Base-by-base conservation (phyloP, 768 basidiomycete species). In the Mycena rosella region DNA sequence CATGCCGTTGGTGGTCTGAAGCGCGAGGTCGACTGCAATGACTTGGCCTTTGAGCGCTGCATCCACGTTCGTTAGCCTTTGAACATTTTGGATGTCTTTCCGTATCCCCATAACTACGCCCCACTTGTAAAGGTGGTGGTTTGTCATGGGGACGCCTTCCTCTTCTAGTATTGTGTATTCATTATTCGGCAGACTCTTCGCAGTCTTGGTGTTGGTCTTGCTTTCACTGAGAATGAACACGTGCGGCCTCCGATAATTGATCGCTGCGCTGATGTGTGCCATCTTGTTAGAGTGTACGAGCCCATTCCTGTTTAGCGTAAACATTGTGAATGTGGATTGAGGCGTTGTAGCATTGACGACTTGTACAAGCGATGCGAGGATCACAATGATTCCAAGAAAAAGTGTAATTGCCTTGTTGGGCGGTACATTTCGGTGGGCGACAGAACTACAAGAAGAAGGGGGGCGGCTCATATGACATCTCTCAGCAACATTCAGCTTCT, bases 41-140 rank as follows among this genome's bases (percentile, higher is more conserved):
- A 67, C 69, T 22, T 75, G 58, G 13, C 76, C 74, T 18, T 59
- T 42, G 10, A 77, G 68, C 13, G 70, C 57, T 22, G 54, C n/a
- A 18, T 55, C n/a, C 11, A 29, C 18, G 24, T 49, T 49, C 6
- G 22, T 49, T 22, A 65, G 5, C 26, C 49, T n/a, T 36, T 63
- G 55, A 27, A 51, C 24, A 11, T 53, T 22, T 22, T 60, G 62
- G 13, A 62, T 30, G 40, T 52, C 57, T 17, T 61, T 59, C 2
- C 62, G 8, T 11, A 69, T 53, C 1, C 68, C 70, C 1, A 72
- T 17, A 3, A 64, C 32, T 0, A 65, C 55, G 20, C 72, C 72
- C 72, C 72, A 73, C 63, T 73, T 68, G 18, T 60, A 49, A 1
- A 60, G 59, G n/a, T 60, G 59, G 26, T 60, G 59, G 15, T 60